Base-by-base conservation (phyloP, 192 early-diverging fungal genomes). In the Geranomyces variabilis region DNA sequence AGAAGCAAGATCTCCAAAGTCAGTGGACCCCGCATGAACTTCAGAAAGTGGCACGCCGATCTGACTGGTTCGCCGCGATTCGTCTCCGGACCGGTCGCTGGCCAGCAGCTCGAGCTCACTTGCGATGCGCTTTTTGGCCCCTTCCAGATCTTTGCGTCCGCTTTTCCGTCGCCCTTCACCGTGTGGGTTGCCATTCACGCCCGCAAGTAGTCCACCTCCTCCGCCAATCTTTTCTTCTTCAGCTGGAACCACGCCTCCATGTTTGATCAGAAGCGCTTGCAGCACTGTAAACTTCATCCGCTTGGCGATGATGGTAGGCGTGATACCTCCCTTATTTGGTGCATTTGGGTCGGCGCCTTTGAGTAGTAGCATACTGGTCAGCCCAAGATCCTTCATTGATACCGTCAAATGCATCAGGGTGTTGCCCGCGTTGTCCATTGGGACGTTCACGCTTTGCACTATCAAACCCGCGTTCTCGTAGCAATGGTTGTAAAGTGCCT, bases 261-360 rank as follows among this genome's bases (percentile, higher is more conserved):
- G 76, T 56, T 60, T 68, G 30, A 21, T 36, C 67, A 86, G 49
- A 14, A 80, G 64, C 30, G 71, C 49, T 5, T 73, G 31, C 1
- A 86, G 24, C 45, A 69, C 53, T 21, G 13, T 29, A 28, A 58
- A 74, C 24, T 55, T 71, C 66, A 76, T 69, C 21, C 81, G 70
- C 45, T 74, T 57, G 29, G 85, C 79, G 13, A 83, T 60, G 26
- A 73, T 44, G 12, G 70, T 79, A 10, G 85, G 84, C 15, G 72
- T 81, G 6, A 86, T 56, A 19, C 78, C 72, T 10, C 73, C 59
- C 43, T 66, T 22, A 69, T 86, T 86, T 12, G 30, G 22, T 5
- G 63, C 61, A 63, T 82, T 86, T 3, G 83, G 81, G 69, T 86
- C 76, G 0, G 83, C 85, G n/a, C 85, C 85, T 51, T 80, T 79